Evolutionary conservation across 2,329 filamentous ascomycete species (phyloP).

Genomic region (Lachnellula willkommii): DNA sequence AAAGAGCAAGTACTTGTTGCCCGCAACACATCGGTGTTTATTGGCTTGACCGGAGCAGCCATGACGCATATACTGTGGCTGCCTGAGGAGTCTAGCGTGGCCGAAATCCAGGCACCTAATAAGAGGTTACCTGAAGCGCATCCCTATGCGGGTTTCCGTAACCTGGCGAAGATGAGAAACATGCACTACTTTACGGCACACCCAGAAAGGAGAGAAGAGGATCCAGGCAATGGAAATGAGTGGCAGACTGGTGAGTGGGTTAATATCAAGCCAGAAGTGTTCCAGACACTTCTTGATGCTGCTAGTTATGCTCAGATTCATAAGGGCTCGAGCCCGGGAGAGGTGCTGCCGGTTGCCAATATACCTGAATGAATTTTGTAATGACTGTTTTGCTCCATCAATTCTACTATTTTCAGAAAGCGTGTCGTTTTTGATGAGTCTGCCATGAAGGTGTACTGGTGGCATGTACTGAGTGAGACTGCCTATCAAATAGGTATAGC

Average conservation of each 20-base stretch:
- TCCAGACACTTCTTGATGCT: slow-evolving; percentile 16
- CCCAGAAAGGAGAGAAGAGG: slow-evolving; percentile 2
- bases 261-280: slow-evolving; percentile 18
- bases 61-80: slow-evolving; percentile 27
- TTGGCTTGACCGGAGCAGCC: slow-evolving; percentile 25
- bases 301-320: slow-evolving; percentile 14
- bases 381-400: no score
- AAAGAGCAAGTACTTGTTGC: slow-evolving; percentile 22
- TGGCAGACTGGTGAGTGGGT: slow-evolving; percentile 22
- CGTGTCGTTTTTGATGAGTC: no score
- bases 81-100: slow-evolving; percentile 18
- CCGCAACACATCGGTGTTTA: slow-evolving; percentile 18
- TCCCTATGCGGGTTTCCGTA: slow-evolving; percentile 8
- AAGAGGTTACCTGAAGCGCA: neutral
- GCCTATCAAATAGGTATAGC: no score
- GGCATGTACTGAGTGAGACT: no score
- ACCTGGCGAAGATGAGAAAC: slow-evolving; percentile 7
- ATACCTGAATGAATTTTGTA: no score
- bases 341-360: neutral
- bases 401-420: no score
- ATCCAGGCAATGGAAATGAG: neutral
- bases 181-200: slow-evolving; percentile 13
- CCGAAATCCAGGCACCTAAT: slow-evolving; percentile 12
- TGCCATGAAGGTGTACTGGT: no score
- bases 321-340: slow-evolving; percentile 4